Conservation (phyloP, 164 flowering plant species). For the Echeveria elegans region DNA sequence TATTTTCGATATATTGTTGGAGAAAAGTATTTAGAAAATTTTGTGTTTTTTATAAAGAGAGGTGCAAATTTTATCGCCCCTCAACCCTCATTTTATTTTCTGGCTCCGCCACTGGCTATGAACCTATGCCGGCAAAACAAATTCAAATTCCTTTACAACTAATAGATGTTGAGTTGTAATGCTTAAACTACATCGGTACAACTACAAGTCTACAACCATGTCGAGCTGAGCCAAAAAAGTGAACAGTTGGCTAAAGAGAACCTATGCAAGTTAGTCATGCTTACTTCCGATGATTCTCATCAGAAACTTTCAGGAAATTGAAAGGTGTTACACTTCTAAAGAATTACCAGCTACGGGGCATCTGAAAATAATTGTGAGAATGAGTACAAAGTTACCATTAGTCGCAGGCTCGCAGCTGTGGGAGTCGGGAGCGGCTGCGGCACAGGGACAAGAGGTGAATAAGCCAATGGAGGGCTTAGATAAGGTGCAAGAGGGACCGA, state of each 20-base stretch:
- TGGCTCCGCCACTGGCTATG: too few relatives aligned
- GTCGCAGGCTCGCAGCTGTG: background rate
- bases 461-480: conserved; percentile 63
- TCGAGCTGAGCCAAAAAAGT: background rate
- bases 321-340: background rate
- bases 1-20: too few relatives aligned
- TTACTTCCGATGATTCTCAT: background rate
- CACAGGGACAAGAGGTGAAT: conserved; percentile 53
- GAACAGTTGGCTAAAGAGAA: too few relatives aligned
- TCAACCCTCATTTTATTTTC: too few relatives aligned
- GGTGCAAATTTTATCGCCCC: too few relatives aligned
- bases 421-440: conserved; percentile 8
- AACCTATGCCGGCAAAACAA: conserved; percentile 28
- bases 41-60: too few relatives aligned
- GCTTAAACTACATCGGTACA: too few relatives aligned
- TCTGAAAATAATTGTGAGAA: background rate
- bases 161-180: background rate
- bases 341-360: background rate
- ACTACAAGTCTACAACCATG: background rate
- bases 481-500: conserved; percentile 93
- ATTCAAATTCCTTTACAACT: background rate
- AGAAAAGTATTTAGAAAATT: too few relatives aligned
- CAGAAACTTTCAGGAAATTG: background rate
- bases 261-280: background rate
- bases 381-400: background rate